Percentiles rank a stretch among this genome's conserved stretches.
These are phyloP conservation scores for Rhizopus sp. DNA, from an alignment of 371 early-diverging fungal species.

Conservation along the genomic window DNA sequence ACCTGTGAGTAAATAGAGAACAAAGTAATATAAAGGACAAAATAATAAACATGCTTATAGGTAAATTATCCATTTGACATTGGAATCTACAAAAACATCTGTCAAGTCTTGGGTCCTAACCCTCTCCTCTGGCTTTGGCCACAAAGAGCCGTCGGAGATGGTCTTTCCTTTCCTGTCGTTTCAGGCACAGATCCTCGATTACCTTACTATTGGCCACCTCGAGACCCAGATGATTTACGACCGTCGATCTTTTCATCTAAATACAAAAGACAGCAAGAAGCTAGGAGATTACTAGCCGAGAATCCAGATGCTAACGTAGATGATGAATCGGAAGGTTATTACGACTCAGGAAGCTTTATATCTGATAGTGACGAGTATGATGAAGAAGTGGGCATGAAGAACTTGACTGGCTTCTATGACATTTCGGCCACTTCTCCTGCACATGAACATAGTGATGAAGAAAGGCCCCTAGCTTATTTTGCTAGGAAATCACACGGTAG, in stretches of 20 bases:
- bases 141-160: slow-evolving; percentile 64
- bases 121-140: slow-evolving; percentile 75
- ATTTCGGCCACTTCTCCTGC: slow-evolving; percentile 27
- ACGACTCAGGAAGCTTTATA: slow-evolving; percentile 43
- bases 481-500: slow-evolving; percentile 1
- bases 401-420: slow-evolving; percentile 26
- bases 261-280: slow-evolving; percentile 38
- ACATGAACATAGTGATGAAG: slow-evolving; percentile 22
- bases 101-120: slow-evolving; percentile 75
- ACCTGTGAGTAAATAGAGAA: slow-evolving; percentile 39
- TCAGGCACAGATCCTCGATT: slow-evolving; percentile 27
- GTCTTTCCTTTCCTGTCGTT: slow-evolving; percentile 67
- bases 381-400: slow-evolving; percentile 32
- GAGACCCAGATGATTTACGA: slow-evolving; percentile 40
- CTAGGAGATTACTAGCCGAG: slow-evolving; percentile 17
- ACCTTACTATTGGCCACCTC: slow-evolving; percentile 40
- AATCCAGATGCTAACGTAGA: slow-evolving; percentile 22
- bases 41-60: slow-evolving; percentile 12
- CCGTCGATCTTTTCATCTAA: slow-evolving; percentile 42
- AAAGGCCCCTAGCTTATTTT: slow-evolving; percentile 16
- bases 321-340: slow-evolving; percentile 27
- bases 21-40: too few species aligned
- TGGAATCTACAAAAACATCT: slow-evolving; percentile 77
- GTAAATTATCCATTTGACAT: slow-evolving; percentile 75
- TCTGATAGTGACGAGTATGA: slow-evolving; percentile 40